Conservation (phyloP, 257 asterid genomes). For the Solanum virginianum region DNA sequence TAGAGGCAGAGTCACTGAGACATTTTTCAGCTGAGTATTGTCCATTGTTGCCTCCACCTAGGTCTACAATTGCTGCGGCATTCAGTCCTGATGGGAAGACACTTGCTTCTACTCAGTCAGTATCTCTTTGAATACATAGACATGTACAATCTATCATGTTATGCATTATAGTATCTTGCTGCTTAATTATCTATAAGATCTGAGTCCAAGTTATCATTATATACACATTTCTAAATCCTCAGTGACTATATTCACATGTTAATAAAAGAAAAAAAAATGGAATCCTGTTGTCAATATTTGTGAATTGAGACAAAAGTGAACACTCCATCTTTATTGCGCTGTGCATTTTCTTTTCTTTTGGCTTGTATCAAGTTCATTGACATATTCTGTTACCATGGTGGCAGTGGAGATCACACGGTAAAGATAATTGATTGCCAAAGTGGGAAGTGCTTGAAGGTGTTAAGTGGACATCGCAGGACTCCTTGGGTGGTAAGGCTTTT, state of each 20-base stretch:
- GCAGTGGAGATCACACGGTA: slow-evolving; percentile 97
- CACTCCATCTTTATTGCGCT: not conserved
- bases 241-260: not conserved
- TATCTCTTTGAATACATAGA: not conserved
- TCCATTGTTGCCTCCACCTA: slow-evolving; percentile 83
- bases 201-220: not conserved
- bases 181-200: not conserved
- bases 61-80: slow-evolving; percentile 97
- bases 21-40: slow-evolving; percentile 81
- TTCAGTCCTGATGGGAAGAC: slow-evolving; percentile 92
- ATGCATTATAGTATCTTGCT: not conserved
- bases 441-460: slow-evolving; percentile 87
- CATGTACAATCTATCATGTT: not conserved
- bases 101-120: slow-evolving; percentile 95
- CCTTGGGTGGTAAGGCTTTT: slow-evolving; percentile 95
- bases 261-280: not conserved
- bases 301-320: not conserved
- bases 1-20: slow-evolving; percentile 73
- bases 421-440: slow-evolving; percentile 85
- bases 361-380: not conserved
- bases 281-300: not conserved
- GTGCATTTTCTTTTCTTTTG: not conserved
- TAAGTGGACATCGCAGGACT: slow-evolving; percentile 96
- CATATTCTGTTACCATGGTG: slow-evolving; percentile 5
- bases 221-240: not conserved